phyloP scores from a whole-genome alignment of 208 protist genomes.

The Naegleria lovaniensis region DNA sequence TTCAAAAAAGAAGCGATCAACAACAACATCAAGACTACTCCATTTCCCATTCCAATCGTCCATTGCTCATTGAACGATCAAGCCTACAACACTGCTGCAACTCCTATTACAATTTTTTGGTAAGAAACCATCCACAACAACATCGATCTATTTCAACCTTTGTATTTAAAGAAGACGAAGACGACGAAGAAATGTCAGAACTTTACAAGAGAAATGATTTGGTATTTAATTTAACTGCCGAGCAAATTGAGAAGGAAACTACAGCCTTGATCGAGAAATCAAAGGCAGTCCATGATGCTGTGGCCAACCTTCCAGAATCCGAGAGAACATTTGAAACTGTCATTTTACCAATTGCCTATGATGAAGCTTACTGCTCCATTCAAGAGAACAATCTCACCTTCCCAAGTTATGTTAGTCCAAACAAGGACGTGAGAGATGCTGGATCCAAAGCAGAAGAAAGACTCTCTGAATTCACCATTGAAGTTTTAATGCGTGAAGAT shows the following conservation, averaged over 20 bases:
- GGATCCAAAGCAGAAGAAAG: not conserved
- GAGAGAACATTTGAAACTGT: not conserved
- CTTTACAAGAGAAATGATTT: not conserved
- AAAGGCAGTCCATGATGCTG: not conserved
- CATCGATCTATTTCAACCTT: not conserved
- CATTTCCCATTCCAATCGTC: too few relatives aligned
- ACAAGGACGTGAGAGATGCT: slow-evolving; percentile 31
- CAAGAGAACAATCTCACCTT: slow-evolving; percentile 18
- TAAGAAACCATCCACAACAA: not conserved
- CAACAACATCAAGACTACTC: too few relatives aligned
- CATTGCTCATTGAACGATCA: too few relatives aligned
- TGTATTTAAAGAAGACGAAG: not conserved
- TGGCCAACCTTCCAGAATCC: not conserved
- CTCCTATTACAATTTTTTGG: too few relatives aligned
- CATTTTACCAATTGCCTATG: not conserved
- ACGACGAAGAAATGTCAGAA: not conserved
- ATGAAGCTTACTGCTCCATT: not conserved
- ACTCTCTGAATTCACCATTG: slow-evolving; percentile 24
- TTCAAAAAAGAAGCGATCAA: too few relatives aligned
- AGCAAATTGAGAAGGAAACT: slow-evolving; percentile 1
- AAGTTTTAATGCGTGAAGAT: slow-evolving; percentile 29
- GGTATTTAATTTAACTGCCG: not conserved
- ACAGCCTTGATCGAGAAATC: not conserved
- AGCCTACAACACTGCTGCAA: too few relatives aligned
- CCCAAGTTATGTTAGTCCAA: slow-evolving; percentile 3